These are phyloP conservation scores for Protomyces gravidus DNA, from an alignment of 1,139 yeast genomes.

Conservation along the genomic window DNA sequence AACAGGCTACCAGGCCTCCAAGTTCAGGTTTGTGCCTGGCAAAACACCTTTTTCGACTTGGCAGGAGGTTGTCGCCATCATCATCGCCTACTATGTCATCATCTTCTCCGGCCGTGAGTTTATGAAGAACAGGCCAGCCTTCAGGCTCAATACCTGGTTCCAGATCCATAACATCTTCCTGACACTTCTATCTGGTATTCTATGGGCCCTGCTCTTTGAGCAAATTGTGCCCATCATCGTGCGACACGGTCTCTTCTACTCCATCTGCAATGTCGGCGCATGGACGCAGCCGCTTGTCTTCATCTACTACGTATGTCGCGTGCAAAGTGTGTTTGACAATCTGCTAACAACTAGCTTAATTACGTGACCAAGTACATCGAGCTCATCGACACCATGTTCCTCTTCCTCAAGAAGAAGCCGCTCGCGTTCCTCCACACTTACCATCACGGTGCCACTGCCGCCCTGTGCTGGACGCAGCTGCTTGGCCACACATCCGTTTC, in stretches of 20 bases:
- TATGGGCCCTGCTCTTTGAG: conserved; percentile 69
- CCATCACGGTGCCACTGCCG: conserved; percentile 98
- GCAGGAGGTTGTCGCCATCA: conserved; percentile 57
- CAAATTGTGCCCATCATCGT: conserved; percentile 79
- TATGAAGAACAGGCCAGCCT: conserved; percentile 55
- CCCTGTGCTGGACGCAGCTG: conserved; percentile 89
- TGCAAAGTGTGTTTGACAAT: not conserved
- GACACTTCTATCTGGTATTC: conserved; percentile 62
- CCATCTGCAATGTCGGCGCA: conserved; percentile 73
- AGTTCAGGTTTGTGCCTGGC: conserved; percentile 65
- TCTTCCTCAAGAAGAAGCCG: conserved; percentile 87
- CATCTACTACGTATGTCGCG: conserved; percentile 53
- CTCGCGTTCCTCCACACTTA: conserved; percentile 67
- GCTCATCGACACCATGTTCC: conserved; percentile 84
- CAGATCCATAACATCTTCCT: conserved; percentile 77
- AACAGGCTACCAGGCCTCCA: conserved; percentile 58
- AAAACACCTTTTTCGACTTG: conserved; percentile 51
- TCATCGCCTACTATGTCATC: conserved; percentile 65
- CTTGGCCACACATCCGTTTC: conserved; percentile 83
- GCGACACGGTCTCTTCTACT: conserved; percentile 73
- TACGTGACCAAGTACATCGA: conserved; percentile 54
- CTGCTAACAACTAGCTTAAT: conserved; percentile 7
- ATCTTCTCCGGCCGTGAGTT: conserved; percentile 78
- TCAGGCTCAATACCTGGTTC: conserved; percentile 66
- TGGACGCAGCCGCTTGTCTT: conserved; percentile 84